Evolutionary conservation across 495 filamentous ascomycete species (phyloP), one percentile per base, ranked within the genome.

Genomic region (Penicillium robsamsonii): DNA sequence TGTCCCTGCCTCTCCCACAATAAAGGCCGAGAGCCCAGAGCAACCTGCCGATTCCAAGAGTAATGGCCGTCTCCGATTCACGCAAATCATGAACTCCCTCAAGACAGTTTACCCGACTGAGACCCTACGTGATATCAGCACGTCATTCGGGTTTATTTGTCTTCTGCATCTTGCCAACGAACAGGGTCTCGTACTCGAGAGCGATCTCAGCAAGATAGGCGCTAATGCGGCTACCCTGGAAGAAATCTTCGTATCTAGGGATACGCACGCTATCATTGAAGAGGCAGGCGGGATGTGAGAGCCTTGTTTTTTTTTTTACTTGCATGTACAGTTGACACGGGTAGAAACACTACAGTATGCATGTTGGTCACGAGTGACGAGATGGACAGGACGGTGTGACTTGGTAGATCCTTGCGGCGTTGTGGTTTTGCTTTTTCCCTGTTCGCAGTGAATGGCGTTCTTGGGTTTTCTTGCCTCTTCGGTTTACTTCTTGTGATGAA

Each of bases 131-230:
- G 95, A 99, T 73, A 99, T 99, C 67, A 96, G 91, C 37, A 99
- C 95, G 1, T 91, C 87, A 47, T 99, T 87, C 69, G 96, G 95
- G 65, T 99, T 99, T 74, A 99, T 99, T 66, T 97, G 91, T 64
- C 70, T 97, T 50, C 78, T 99, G 48, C 95, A 99, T 75, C 63
- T 99, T 63, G 95, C 95, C 47, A 99, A 99, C 72, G 95, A 99
- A 71, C 95, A 96, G 74, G 95, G 95, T 5, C 79, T 99, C 50
- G 79, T 88, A 25, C 67, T 87, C 20, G 71, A 79, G 50, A 82
- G 81, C 48, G 75, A 81, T 53, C 73, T 79, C 25, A 57, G 52
- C 42, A 59, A 65, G 53, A 64, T 62, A 20, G 59, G 56, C 41
- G 53, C 58, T 38, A 65, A 65, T 20, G 65, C 59, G 13, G 66